Conservation (phyloP, 2,329 filamentous ascomycete species). For the Triangularia setosa region DNA sequence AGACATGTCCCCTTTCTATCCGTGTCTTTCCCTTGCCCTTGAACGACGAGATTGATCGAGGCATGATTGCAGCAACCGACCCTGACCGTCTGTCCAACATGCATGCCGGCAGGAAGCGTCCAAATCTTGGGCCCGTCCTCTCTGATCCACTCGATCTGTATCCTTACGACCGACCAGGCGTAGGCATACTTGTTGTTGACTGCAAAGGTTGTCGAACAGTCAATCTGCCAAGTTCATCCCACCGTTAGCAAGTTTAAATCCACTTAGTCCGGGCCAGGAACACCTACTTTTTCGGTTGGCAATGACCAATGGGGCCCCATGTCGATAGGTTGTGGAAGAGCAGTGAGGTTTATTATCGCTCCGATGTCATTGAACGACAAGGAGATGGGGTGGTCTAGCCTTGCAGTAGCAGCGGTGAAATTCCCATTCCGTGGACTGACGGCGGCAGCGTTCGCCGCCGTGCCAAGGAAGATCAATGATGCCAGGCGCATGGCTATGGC, state of each 20-base stretch:
- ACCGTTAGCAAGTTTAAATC: neutral
- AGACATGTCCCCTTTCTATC: neutral
- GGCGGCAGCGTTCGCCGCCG: neutral
- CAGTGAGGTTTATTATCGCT: neutral
- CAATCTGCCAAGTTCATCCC: neutral
- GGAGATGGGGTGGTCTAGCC: too few relatives aligned
- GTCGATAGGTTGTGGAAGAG: neutral
- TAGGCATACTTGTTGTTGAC: neutral
- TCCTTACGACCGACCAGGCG: neutral
- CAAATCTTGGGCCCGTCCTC: neutral
- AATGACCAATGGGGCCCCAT: neutral
- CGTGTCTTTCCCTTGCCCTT: neutral
- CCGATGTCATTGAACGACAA: neutral
- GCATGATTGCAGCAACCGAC: neutral
- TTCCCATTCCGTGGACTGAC: neutral
- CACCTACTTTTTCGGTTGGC: neutral
- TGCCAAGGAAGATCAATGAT: neutral
- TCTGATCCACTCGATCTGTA: neutral
- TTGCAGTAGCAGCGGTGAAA: too few relatives aligned
- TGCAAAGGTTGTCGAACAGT: neutral
- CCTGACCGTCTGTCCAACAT: neutral
- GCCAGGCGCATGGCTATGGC: neutral
- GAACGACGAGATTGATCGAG: neutral
- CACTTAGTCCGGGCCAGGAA: neutral
- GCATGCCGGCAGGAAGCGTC: neutral